phyloP scores from a whole-genome alignment of 495 filamentous ascomycete genomes.

The Talaromyces nanjingensis region DNA sequence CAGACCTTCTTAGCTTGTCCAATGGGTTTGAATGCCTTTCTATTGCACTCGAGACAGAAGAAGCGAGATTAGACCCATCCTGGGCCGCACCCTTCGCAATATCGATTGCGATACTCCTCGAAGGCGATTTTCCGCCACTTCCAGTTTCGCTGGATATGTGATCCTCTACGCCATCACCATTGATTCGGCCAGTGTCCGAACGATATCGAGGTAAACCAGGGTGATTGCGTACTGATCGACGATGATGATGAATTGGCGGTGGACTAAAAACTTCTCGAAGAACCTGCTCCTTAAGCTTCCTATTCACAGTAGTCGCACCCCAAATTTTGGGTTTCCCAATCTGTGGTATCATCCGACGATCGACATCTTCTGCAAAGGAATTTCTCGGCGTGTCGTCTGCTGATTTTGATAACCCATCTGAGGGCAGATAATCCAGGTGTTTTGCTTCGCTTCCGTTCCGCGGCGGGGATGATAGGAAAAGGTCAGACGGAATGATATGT shows the following conservation, averaged over 20 bases:
- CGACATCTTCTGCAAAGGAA: background rate
- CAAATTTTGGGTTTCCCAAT: conserved; percentile 38
- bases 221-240: conserved; percentile 56
- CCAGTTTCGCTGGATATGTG: conserved; percentile 11
- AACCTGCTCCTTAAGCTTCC: conserved; percentile 80
- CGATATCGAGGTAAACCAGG: conserved; percentile 42
- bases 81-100: conserved; percentile 20
- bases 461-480: conserved; percentile 37
- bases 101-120: conserved; percentile 25
- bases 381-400: conserved; percentile 5
- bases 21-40: conserved; percentile 28
- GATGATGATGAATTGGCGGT: conserved; percentile 64
- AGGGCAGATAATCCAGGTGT: background rate
- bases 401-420: background rate
- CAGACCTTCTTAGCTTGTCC: conserved; percentile 26
- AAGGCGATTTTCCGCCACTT: conserved; percentile 13
- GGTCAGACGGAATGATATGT: conserved; percentile 84
- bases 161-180: conserved; percentile 28
- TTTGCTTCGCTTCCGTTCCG: background rate
- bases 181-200: conserved; percentile 28
- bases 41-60: conserved; percentile 34
- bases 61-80: conserved; percentile 14
- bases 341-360: background rate
- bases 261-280: conserved; percentile 90
- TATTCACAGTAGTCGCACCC: conserved; percentile 95